Evolutionary conservation across 1,139 yeast genomes (phyloP).

Genomic region (Blastobotrys indianensis): DNA sequence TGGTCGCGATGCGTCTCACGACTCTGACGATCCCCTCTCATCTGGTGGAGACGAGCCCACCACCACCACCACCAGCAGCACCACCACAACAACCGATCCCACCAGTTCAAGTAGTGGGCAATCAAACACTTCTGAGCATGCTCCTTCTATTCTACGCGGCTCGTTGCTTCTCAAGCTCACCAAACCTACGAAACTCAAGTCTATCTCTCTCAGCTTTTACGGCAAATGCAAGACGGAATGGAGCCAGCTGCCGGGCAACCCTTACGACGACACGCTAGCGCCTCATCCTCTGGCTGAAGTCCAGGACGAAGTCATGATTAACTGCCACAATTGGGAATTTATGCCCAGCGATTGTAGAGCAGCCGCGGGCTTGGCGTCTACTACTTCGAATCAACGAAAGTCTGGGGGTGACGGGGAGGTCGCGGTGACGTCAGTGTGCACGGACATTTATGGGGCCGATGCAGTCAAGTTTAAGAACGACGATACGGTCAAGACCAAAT

Average conservation of each 20-base stretch:
- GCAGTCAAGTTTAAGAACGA: constrained; percentile 25
- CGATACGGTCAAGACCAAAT: constrained; percentile 19
- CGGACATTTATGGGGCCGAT: constrained; percentile 34
- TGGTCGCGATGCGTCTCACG: background rate
- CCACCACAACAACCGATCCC: too few species aligned
- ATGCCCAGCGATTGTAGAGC: constrained; percentile 23
- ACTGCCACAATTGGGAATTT: constrained; percentile 35
- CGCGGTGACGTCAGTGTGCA: constrained; percentile 26
- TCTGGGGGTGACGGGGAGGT: constrained; percentile 13
- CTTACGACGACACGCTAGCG: constrained; percentile 18
- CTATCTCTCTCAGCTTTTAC: constrained; percentile 52
- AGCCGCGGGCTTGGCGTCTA: constrained; percentile 9
- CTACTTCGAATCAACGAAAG: too few species aligned
- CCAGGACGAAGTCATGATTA: constrained; percentile 30
- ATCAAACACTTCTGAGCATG: constrained; percentile 38
- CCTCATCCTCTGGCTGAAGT: constrained; percentile 28
- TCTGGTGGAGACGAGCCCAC: background rate
- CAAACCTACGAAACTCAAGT: constrained; percentile 67
- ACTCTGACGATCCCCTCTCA: background rate
- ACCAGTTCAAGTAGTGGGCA: background rate
- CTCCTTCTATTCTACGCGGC: constrained; percentile 75
- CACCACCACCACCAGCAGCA: background rate
- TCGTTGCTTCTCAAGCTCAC: constrained; percentile 63
- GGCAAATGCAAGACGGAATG: constrained; percentile 77
- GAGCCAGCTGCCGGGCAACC: constrained; percentile 42